Base-by-base conservation (phyloP, 2,329 filamentous ascomycete genomes). In the Botrytis galanthina region DNA sequence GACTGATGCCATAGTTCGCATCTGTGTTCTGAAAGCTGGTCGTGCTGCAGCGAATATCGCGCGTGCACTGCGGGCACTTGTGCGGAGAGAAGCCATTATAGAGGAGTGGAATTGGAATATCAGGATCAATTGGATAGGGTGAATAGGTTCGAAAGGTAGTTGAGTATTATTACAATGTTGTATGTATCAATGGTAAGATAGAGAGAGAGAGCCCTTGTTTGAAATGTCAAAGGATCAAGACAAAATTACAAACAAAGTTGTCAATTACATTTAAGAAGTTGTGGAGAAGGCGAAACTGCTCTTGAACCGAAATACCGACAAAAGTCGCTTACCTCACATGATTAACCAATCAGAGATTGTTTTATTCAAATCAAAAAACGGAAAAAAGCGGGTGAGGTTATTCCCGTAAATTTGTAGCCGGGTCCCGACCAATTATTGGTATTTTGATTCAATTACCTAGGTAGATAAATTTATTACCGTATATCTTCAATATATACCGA, bases 21-120 rank as follows among this genome's bases (percentile, higher is more conserved):
- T 72, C 51, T 74, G 73, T 12, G 73, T 63, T 72, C 73, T 74
- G 61, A 75, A 68, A 35, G 63, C 70, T 32, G 70, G 57, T 61
- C 74, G 70, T 32, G 74, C 51, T 66, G 72, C 37, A 37, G 74
- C 74, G n/a, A 75, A 72, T 42, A 75, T 73, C 64, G 72, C 59
- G 66, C 64, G 67, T 60, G 67, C 57, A 54, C 66, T 44, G 69
- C 74, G 70, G 62, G 73, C 72, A 57, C 61, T 73, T 51, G 63
- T 75, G 68, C 71, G 75, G 39, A 75, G 71, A 66, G 73, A 42
- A 51, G 74, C 73, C 74, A 75, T 75, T 37, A 20, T 72, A 22
- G n/a, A 67, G 32, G 59, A 70, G 71, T 57, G 64, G 42, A 54
- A 26, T 63, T 57, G 26, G n/a, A 44, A 42, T 71, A 6, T 48